Conservation (phyloP, 768 basidiomycete species). For the Scleroderma citrinum region DNA sequence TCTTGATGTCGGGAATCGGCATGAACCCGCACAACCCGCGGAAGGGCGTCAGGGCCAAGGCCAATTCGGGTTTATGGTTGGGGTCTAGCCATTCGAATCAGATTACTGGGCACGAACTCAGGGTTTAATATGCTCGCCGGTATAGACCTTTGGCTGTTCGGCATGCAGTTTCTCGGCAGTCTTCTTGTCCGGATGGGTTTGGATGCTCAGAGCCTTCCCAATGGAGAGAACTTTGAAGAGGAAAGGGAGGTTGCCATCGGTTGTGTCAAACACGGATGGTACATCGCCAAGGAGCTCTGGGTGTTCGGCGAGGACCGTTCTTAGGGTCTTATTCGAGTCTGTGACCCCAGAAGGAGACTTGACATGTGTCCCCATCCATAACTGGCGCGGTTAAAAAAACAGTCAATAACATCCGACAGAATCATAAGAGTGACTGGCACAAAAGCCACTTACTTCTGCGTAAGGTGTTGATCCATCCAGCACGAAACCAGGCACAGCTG, state of each 20-base stretch:
- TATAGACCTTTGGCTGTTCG: slow-evolving; percentile 79
- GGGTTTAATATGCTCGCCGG: slow-evolving; percentile 48
- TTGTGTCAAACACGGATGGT: slow-evolving; percentile 47
- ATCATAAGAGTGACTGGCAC: background rate
- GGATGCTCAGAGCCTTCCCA: slow-evolving; percentile 83
- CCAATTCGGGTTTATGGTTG: slow-evolving; percentile 99
- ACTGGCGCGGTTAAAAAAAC: slow-evolving; percentile 35
- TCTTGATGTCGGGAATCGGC: slow-evolving; percentile 67
- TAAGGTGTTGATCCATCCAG: slow-evolving; percentile 75
- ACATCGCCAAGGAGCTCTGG: slow-evolving; percentile 68
- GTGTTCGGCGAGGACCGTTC: slow-evolving; percentile 56
- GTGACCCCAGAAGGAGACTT: slow-evolving; percentile 55
- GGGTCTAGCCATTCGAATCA: slow-evolving; percentile 49
- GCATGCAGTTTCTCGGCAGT: slow-evolving; percentile 67
- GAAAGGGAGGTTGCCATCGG: slow-evolving; percentile 74
- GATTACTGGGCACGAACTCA: background rate
- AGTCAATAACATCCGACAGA: too few species aligned
- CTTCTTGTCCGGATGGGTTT: slow-evolving; percentile 86
- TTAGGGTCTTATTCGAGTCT: slow-evolving; percentile 45
- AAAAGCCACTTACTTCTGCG: slow-evolving; percentile 70
- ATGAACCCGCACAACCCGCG: slow-evolving; percentile 89
- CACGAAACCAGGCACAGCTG: slow-evolving; percentile 55
- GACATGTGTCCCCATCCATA: slow-evolving; percentile 99
- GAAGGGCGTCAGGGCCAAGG: slow-evolving; percentile 91
- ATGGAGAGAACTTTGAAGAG: slow-evolving; percentile 91